phyloP scores from a whole-genome alignment of 1,139 yeast species.

The Kodamaea arcana region DNA sequence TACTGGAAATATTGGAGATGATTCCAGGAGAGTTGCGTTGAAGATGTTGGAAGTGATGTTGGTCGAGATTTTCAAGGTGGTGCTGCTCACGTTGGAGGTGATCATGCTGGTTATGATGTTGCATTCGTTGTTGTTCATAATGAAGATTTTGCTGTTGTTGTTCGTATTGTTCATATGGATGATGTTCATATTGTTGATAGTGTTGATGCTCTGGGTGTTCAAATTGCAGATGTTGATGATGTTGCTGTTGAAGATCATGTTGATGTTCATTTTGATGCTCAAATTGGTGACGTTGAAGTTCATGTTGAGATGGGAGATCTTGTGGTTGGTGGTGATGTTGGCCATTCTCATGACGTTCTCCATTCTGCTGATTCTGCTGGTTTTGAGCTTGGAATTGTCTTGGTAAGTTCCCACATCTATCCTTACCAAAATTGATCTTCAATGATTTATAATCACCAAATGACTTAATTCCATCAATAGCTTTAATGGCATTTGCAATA shows the following conservation, averaged over 20 bases:
- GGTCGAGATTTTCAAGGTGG: neutral
- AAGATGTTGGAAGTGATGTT: neutral
- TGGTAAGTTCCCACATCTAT: slow-evolving; percentile 86
- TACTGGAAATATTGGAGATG: slow-evolving; percentile 14
- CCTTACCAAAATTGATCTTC: slow-evolving; percentile 78
- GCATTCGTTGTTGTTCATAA: neutral
- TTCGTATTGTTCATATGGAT: neutral
- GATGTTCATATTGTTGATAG: neutral
- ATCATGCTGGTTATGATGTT: neutral
- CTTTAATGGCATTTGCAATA: slow-evolving; percentile 79
- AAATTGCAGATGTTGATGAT: neutral
- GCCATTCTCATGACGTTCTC: neutral
- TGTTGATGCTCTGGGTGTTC: slow-evolving; percentile 1
- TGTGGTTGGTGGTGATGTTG: neutral
- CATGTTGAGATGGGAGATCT: neutral
- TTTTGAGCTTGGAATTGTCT: slow-evolving; percentile 41
- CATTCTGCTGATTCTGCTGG: slow-evolving; percentile 1
- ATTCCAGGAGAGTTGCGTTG: slow-evolving; percentile 3
- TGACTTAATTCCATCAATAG: slow-evolving; percentile 59
- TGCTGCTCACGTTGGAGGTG: neutral
- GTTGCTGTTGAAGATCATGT: neutral
- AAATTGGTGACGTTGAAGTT: neutral
- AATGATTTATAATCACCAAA: slow-evolving; percentile 34
- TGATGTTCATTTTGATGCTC: neutral
- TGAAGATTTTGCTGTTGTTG: neutral